Conservation (phyloP, 2,329 filamentous ascomycete genomes). For the Ophiostoma ulmi region DNA sequence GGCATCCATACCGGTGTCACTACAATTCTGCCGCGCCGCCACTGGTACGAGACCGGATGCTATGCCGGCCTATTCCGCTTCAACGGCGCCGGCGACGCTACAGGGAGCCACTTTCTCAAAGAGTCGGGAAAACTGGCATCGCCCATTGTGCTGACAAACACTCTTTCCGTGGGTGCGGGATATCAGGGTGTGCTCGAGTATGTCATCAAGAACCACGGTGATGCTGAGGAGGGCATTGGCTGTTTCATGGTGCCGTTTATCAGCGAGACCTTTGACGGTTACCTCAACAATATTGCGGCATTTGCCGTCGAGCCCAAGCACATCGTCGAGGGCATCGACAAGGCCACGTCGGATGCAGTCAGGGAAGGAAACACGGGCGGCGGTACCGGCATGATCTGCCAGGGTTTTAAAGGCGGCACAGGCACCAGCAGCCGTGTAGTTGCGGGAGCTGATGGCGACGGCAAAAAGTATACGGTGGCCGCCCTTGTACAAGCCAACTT, state of each 20-base stretch:
- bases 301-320: conserved; percentile 52
- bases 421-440: conserved; percentile 57
- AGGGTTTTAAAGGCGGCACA: conserved; percentile 63
- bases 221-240: conserved; percentile 35
- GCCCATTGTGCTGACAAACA: conserved; percentile 57
- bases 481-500: conserved; percentile 64
- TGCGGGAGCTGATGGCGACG: conserved; percentile 11
- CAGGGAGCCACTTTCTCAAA: conserved; percentile 56
- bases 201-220: conserved; percentile 43
- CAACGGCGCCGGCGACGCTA: conserved; percentile 61
- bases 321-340: conserved; percentile 49
- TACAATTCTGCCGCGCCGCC: conserved; percentile 42
- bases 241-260: conserved; percentile 56
- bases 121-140: conserved; percentile 56
- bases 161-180: conserved; percentile 52
- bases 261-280: conserved; percentile 60
- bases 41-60: conserved; percentile 40
- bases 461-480: conserved; percentile 52
- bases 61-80: conserved; percentile 54
- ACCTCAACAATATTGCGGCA: conserved; percentile 51
- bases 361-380: conserved; percentile 60
- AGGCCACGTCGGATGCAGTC: conserved; percentile 47
- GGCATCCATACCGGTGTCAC: conserved; percentile 42
- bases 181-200: conserved; percentile 57
- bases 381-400: conserved; percentile 63